phyloP scores from a whole-genome alignment of 164 flowering plant species.

The Aristolochia californica region DNA sequence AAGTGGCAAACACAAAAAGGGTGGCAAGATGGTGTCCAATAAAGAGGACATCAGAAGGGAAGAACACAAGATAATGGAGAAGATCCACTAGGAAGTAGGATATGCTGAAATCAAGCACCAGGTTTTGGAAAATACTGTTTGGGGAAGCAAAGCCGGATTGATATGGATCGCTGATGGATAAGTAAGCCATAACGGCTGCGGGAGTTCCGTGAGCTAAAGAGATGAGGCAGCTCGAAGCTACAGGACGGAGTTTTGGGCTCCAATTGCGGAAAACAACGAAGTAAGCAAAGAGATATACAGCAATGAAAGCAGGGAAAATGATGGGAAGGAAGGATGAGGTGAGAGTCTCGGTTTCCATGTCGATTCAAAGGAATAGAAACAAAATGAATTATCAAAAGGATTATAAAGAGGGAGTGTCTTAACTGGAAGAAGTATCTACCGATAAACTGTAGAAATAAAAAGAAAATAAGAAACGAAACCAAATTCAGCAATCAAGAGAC shows the following conservation, averaged over 20 bases:
- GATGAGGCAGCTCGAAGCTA: constrained; percentile 73
- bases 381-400: too few relatives aligned
- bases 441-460: too few relatives aligned
- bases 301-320: constrained; percentile 39
- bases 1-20: constrained; percentile 68
- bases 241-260: constrained; percentile 51
- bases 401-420: too few relatives aligned
- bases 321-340: constrained; percentile 22
- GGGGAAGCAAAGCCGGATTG: constrained; percentile 35
- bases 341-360: constrained; percentile 24
- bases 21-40: constrained; percentile 84
- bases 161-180: constrained; percentile 22
- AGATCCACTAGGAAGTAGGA: constrained; percentile 73
- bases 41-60: constrained; percentile 66
- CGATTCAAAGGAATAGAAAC: neutral
- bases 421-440: too few relatives aligned
- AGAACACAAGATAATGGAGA: constrained; percentile 55
- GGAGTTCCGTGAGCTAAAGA: constrained; percentile 82
- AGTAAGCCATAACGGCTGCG: constrained; percentile 47
- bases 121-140: constrained; percentile 43
- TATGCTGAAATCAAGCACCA: constrained; percentile 67
- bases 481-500: too few relatives aligned
- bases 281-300: constrained; percentile 42
- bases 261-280: constrained; percentile 50
- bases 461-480: too few relatives aligned